Base-by-base conservation (phyloP, 1,139 yeast genomes). In the Wickerhamomyces sp. region DNA sequence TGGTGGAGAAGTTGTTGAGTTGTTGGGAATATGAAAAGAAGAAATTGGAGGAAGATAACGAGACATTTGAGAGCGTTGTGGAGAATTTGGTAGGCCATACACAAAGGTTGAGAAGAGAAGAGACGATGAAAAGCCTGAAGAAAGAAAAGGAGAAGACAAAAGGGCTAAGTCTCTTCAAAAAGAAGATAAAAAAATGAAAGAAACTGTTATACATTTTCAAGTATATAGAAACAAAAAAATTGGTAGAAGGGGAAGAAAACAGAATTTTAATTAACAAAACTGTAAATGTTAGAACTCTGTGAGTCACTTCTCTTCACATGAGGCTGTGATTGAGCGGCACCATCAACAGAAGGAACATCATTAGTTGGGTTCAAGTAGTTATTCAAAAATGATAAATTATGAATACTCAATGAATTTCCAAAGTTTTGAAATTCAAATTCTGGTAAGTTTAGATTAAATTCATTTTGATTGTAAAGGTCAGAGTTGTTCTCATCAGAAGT, bases 81-180 rank as follows among this genome's bases (percentile, higher is more conserved):
- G 88, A 81, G 56, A 79, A 78, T 47, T 64, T 81, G 47, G 80
- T 81, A 28, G 90, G 85, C 17, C 80, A 81, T 56, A 79, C 84
- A 25, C 89, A 82, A 52, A 70, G 72, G 48, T 50, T 74, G 31
- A 67, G 72, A 47, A 59, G 81, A 40, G 74, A 74, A 36, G 78
- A 75, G 52, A 61, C 73, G 19, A 53, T 71, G 31, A 49, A 49
- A 33, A 36, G 43, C 12, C 33, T 54, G 30, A 51, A 52, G 40
- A 55, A 49, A 39, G 53, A 49, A 30, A 45, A 45, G 24, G 43
- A 49, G 9, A 46, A 42, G 32, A 45, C 47, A 32, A 48, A 42
- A 29, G 33, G 47, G 7, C 27, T 44, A 7, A 41, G 39, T 3
- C 36, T 44, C 13, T 43, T 46, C 12, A 45, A 42, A 24, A 42